Evolutionary conservation across 139 green algal genomes (phyloP).

Genomic region (Ostreobium quekettii): DNA sequence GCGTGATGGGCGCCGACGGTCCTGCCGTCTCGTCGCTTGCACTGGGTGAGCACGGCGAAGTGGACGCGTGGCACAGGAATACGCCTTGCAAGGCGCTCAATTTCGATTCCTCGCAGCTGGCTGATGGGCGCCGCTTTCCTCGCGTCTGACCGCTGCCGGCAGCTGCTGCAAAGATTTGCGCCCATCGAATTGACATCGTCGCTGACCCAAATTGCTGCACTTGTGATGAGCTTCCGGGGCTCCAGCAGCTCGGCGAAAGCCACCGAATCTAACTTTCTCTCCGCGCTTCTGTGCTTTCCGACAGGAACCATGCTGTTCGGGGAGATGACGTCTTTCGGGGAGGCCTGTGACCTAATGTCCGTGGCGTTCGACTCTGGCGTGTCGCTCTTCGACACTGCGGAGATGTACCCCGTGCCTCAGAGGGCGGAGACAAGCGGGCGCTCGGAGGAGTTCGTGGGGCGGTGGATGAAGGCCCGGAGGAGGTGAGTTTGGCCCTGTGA

Average conservation of each 20-base stretch:
- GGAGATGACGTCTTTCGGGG: constrained; percentile 35
- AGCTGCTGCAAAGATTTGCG: too few species aligned
- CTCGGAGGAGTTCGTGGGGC: constrained; percentile 47
- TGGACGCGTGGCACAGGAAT: too few species aligned
- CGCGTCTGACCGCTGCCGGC: too few species aligned
- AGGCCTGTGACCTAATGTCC: constrained; percentile 41
- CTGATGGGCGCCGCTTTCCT: too few species aligned
- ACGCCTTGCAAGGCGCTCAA: too few species aligned
- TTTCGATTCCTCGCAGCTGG: too few species aligned
- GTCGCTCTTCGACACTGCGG: constrained; percentile 82
- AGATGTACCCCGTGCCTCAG: constrained; percentile 93
- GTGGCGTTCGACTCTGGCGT: constrained; percentile 53
- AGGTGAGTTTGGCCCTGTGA: constrained; percentile 38
- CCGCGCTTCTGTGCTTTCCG: background rate
- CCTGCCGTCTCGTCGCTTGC: too few species aligned
- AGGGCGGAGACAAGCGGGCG: constrained; percentile 43
- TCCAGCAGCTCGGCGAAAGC: background rate
- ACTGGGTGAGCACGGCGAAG: too few species aligned
- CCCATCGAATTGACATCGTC: too few species aligned
- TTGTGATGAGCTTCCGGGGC: too few species aligned
- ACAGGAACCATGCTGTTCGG: constrained; percentile 88
- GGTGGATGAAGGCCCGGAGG: constrained; percentile 26
- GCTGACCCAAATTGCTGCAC: too few species aligned
- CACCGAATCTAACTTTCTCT: background rate
- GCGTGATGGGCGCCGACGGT: too few species aligned